A percentile compares a stretch with the other conserved stretches of the same genome.
phyloP scores from a whole-genome alignment of 352 stramenopile genomes.

The Globisporangium cystogenes region DNA sequence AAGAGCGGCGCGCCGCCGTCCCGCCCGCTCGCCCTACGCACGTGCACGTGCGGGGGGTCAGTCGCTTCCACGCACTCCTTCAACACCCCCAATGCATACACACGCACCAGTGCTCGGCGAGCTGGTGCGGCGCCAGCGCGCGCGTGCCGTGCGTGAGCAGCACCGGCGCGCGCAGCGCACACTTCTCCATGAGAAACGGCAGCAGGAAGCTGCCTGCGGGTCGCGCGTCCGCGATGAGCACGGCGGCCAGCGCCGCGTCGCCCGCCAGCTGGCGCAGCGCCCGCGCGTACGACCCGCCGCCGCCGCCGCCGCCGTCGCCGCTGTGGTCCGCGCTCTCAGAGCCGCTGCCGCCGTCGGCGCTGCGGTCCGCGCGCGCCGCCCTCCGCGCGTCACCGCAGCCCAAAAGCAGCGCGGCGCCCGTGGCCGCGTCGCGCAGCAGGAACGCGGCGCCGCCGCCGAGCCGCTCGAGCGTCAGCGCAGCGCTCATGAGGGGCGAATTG shows the following conservation, averaged over 20 bases:
- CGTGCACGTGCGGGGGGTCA: too few relatives aligned
- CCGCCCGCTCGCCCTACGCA: conserved; percentile 18
- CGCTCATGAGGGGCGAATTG: conserved; percentile 29
- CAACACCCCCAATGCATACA: too few relatives aligned
- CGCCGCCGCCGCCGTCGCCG: conserved; percentile 21
- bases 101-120: conserved; percentile 73
- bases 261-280: conserved; percentile 51
- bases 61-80: too few relatives aligned
- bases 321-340: conserved; percentile 17
- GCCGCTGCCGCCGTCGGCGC: conserved; percentile 36
- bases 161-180: conserved; percentile 26
- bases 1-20: conserved; percentile 43
- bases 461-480: conserved; percentile 41
- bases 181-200: conserved; percentile 67
- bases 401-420: conserved; percentile 42
- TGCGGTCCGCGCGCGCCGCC: conserved; percentile 1
- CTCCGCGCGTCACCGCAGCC: conserved; percentile 47
- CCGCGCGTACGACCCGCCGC: conserved; percentile 33
- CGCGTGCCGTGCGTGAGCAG: conserved; percentile 77
- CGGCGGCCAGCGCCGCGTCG: conserved; percentile 32
- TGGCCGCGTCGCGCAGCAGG: conserved; percentile 55
- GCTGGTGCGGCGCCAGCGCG: conserved; percentile 60
- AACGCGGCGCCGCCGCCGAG: conserved; percentile 64
- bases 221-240: conserved; percentile 67
- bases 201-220: conserved; percentile 67